Conservation (phyloP, 805 yeast species). For the Zygosaccharomyces gambellarensis region DNA sequence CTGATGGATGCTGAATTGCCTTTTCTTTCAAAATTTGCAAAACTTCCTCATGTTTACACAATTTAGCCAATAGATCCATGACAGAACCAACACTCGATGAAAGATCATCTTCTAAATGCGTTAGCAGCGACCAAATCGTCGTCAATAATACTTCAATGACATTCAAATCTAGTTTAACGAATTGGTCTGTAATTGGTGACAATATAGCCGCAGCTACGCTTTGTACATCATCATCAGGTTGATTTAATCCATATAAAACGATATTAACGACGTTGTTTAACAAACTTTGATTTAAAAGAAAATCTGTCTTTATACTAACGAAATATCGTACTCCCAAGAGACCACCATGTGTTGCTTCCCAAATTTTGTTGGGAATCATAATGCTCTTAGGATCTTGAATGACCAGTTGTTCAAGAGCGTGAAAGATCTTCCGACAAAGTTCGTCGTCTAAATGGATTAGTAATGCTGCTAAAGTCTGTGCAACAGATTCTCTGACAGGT, state of each 20-base stretch:
- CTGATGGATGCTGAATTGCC: constrained; percentile 44
- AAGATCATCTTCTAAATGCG: constrained; percentile 82
- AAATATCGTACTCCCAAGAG: constrained; percentile 88
- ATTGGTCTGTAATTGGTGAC: constrained; percentile 83
- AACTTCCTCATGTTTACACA: constrained; percentile 78
- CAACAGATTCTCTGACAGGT: constrained; percentile 95
- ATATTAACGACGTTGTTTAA: constrained; percentile 72
- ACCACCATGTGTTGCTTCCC: constrained; percentile 99
- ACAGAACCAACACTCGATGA: constrained; percentile 94
- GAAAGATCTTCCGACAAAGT: constrained; percentile 57
- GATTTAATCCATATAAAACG: constrained; percentile 80
- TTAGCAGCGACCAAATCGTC: constrained; percentile 87
- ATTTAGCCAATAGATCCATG: constrained; percentile 85
- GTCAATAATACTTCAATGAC: constrained; percentile 46
- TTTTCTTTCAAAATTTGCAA: constrained; percentile 62
- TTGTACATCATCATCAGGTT: constrained; percentile 89
- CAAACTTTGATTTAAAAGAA: constrained; percentile 52
- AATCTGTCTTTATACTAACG: constrained; percentile 81
- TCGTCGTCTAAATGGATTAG: constrained; percentile 61
- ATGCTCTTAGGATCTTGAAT: constrained; percentile 48
- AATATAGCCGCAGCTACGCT: constrained; percentile 93
- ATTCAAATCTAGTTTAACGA: constrained; percentile 57
- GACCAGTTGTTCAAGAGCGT: constrained; percentile 61
- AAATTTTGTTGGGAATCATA: constrained; percentile 47
- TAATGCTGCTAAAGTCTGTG: constrained; percentile 88